These are phyloP conservation scores for Gossypium longicalyx DNA, from an alignment of 345 rosid species.

Conservation along the genomic window DNA sequence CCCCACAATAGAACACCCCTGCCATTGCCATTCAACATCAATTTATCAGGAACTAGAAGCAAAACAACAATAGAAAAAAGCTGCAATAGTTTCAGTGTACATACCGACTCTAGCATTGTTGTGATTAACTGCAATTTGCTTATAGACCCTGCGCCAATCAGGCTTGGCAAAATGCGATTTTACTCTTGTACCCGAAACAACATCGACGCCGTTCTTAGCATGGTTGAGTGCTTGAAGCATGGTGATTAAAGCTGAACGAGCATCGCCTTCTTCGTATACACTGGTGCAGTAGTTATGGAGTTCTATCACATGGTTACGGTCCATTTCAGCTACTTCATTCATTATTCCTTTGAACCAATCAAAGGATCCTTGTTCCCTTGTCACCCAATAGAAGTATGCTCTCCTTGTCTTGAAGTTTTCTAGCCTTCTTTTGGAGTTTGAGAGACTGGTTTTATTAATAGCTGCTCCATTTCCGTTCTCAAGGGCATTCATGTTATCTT, in stretches of 20 bases:
- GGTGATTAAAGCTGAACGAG: slow-evolving; percentile 70
- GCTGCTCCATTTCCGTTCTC: slow-evolving; percentile 36
- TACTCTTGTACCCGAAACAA: slow-evolving; percentile 75
- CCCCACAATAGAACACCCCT: slow-evolving; percentile 86
- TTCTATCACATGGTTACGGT: slow-evolving; percentile 58
- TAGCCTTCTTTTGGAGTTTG: slow-evolving; percentile 29
- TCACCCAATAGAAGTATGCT: slow-evolving; percentile 83
- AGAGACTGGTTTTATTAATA: slow-evolving; percentile 25
- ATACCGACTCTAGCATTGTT: slow-evolving; percentile 60
- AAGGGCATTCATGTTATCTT: slow-evolving; percentile 28
- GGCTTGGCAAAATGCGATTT: slow-evolving; percentile 83
- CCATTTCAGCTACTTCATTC: slow-evolving; percentile 73
- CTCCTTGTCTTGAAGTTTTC: slow-evolving; percentile 62
- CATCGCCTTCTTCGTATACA: slow-evolving; percentile 83
- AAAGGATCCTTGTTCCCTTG: slow-evolving; percentile 79
- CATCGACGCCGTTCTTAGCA: slow-evolving; percentile 67
- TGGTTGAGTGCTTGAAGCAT: slow-evolving; percentile 77
- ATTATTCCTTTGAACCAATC: slow-evolving; percentile 83
- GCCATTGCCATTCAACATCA: slow-evolving; percentile 14
- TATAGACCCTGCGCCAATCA: slow-evolving; percentile 68
- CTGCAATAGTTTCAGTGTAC: slow-evolving; percentile 13
- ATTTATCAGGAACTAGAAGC: neutral
- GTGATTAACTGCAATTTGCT: slow-evolving; percentile 59
- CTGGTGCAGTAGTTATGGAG: slow-evolving; percentile 78
- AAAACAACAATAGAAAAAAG: neutral